Evolutionary conservation across 306 rosid species (phyloP).

Genomic region (Betula pendula): DNA sequence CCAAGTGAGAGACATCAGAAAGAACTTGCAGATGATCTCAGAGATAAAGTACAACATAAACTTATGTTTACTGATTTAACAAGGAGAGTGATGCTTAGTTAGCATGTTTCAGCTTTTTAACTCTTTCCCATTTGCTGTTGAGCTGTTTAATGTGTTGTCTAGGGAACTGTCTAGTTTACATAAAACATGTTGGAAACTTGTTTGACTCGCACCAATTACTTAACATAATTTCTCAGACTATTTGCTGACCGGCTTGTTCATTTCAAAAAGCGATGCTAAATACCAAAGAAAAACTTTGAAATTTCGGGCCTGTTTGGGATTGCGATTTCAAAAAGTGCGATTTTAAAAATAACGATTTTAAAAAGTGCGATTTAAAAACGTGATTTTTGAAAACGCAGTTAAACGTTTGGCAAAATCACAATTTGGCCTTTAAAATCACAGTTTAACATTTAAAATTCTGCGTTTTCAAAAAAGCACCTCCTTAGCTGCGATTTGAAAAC

Average conservation of each 20-base stretch:
- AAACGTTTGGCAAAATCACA: too few species aligned
- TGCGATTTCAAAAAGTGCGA: too few species aligned
- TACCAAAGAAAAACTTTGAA: too few species aligned
- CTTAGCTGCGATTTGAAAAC: too few species aligned
- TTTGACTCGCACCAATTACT: not conserved
- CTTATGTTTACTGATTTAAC: not conserved
- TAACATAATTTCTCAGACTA: not conserved
- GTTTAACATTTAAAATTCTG: too few species aligned
- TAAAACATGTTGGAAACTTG: not conserved
- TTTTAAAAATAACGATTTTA: too few species aligned
- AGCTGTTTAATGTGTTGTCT: not conserved
- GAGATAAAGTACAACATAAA: constrained; percentile 49
- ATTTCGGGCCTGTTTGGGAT: too few species aligned
- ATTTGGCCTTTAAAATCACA: too few species aligned
- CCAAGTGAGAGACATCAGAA: constrained; percentile 57
- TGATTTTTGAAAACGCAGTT: too few species aligned
- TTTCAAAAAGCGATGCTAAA: too few species aligned
- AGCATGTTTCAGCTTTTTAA: constrained; percentile 2
- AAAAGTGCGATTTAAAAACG: too few species aligned
- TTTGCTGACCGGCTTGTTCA: not conserved
- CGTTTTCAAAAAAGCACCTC: too few species aligned
- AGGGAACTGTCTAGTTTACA: not conserved
- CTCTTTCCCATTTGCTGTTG: not conserved
- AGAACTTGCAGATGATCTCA: constrained; percentile 86
- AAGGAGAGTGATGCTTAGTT: not conserved